Conservation (phyloP, 2,329 filamentous ascomycete species). For the Biscogniauxia marginata region DNA sequence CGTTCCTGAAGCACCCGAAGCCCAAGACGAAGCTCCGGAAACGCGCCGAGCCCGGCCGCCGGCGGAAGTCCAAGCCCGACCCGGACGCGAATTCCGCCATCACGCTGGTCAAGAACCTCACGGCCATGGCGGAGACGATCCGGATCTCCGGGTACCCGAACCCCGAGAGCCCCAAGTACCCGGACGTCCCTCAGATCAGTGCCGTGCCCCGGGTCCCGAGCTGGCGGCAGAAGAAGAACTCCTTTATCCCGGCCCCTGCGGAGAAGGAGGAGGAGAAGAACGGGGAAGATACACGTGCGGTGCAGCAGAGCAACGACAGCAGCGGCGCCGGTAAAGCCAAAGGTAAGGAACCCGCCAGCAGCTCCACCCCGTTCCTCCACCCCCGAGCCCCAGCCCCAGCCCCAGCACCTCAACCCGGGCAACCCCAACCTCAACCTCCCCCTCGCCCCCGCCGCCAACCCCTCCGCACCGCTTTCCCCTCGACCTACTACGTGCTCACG, state of each 20-base stretch:
- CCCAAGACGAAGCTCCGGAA: background rate
- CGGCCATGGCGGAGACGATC: constrained; percentile 3
- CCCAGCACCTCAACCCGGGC: no score
- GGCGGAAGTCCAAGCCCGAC: no score
- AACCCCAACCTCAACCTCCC: no score
- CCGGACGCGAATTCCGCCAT: no score
- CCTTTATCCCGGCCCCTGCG: background rate
- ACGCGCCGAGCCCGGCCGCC: no score
- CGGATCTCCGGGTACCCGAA: constrained; percentile 7
- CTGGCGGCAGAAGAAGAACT: constrained; percentile 3
- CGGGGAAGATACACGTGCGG: background rate
- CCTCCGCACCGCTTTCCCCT: background rate
- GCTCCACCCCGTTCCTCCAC: background rate
- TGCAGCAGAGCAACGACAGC: background rate
- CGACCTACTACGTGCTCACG: constrained; percentile 3
- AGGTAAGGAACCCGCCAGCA: no score
- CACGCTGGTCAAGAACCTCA: background rate
- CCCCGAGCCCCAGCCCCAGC: no score
- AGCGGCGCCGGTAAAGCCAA: background rate
- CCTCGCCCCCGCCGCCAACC: background rate
- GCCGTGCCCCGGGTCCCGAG: constrained; percentile 9
- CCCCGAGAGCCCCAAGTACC: constrained; percentile 1
- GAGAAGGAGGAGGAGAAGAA: background rate
- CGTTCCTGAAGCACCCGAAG: background rate
- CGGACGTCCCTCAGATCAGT: constrained; percentile 10